A percentile compares a stretch with the other conserved stretches of the same genome.
Conservation (phyloP, 1,139 yeast species). For the Candida glucosophila region DNA sequence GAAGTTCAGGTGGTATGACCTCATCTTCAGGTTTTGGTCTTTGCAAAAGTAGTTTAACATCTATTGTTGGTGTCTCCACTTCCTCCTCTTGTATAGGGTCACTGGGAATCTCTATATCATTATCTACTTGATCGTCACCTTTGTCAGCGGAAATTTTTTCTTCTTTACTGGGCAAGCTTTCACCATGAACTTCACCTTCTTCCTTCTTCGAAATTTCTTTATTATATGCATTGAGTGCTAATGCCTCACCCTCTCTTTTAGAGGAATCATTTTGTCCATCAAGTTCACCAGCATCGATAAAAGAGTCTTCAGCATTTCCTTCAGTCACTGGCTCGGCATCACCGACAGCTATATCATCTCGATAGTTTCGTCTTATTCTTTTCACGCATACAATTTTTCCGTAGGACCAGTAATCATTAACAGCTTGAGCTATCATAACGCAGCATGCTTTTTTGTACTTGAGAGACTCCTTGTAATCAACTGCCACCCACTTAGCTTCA, state of each 20-base stretch:
- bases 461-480: slow-evolving; percentile 64
- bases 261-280: slow-evolving; percentile 1
- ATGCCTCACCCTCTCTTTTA: neutral
- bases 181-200: slow-evolving; percentile 1
- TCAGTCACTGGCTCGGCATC: too few relatives aligned
- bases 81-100: too few relatives aligned
- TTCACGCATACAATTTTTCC: slow-evolving; percentile 66
- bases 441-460: slow-evolving; percentile 67
- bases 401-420: slow-evolving; percentile 67
- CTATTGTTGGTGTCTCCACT: slow-evolving; percentile 11
- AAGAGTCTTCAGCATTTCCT: too few relatives aligned
- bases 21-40: slow-evolving; percentile 18
- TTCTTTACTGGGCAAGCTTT: slow-evolving; percentile 8
- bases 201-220: neutral
- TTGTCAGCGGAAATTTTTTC: neutral
- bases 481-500: slow-evolving; percentile 82
- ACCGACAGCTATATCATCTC: neutral
- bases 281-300: neutral
- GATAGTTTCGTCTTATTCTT: slow-evolving; percentile 7
- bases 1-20: too few relatives aligned
- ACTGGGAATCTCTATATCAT: too few relatives aligned
- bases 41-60: slow-evolving; percentile 18
- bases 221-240: neutral
- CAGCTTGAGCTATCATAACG: slow-evolving; percentile 59
- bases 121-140: neutral